These are phyloP conservation scores for Ophiostoma tasmaniense DNA, from an alignment of 2,329 filamentous ascomycete species.

Conservation along the genomic window DNA sequence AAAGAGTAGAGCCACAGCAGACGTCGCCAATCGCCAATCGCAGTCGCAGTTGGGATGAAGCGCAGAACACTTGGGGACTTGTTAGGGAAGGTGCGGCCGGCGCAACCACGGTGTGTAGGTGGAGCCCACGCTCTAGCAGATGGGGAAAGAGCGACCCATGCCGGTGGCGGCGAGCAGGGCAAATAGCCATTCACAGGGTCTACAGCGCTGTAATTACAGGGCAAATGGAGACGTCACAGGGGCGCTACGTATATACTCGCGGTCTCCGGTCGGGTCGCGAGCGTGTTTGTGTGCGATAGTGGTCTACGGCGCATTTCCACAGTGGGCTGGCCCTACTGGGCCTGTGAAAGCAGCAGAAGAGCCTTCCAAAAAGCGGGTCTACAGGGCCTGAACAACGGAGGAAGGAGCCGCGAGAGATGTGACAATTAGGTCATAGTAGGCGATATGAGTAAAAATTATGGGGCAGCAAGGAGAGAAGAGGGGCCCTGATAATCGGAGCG, in stretches of 20 bases:
- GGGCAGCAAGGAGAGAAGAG: not conserved
- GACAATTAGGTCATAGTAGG: not conserved
- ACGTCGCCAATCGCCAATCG: not conserved
- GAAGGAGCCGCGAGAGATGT: not conserved
- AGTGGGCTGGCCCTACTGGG: not conserved
- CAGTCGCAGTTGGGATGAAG: not conserved
- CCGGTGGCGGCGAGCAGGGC: constrained; percentile 2
- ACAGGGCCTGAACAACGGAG: not conserved
- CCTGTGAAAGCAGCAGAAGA: not conserved
- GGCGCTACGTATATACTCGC: not conserved
- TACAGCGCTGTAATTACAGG: not conserved
- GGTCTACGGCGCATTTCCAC: not conserved
- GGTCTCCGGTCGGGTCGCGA: not conserved
- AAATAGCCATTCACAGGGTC: not conserved
- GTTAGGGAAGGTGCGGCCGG: constrained; percentile 4
- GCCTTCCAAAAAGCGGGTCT: not conserved
- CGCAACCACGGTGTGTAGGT: constrained; percentile 7
- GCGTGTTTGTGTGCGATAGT: not conserved
- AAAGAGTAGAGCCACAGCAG: not conserved
- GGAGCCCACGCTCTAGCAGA: not conserved
- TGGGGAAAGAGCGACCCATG: constrained; percentile 3
- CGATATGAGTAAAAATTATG: not conserved
- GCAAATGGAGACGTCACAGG: not conserved
- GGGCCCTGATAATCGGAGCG: not conserved
- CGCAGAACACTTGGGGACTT: not conserved